Conservation (phyloP, 1,284 basidiomycete genomes). For the Pisolithus thermaeus region DNA sequence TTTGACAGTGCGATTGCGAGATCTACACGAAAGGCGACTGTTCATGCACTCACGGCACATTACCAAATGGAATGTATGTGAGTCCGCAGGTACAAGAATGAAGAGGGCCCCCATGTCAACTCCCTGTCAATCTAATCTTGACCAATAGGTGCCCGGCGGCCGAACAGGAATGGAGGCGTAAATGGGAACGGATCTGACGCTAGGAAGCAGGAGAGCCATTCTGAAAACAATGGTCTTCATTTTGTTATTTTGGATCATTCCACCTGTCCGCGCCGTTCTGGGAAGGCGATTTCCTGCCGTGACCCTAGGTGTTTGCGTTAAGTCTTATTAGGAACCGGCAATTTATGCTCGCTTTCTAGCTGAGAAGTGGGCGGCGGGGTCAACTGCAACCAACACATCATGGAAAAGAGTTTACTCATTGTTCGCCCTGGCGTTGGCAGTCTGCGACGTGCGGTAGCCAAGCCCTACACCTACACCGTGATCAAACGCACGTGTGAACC, state of each 20-base stretch:
- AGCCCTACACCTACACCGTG: slow-evolving; percentile 5
- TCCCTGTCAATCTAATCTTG: slow-evolving; percentile 5
- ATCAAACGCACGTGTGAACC: slow-evolving; percentile 17
- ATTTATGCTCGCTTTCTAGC: too few relatives aligned
- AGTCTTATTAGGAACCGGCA: slow-evolving; percentile 1
- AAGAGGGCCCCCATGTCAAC: not conserved
- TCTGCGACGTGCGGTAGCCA: slow-evolving; percentile 8
- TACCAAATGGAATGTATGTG: too few relatives aligned
- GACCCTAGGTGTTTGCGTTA: not conserved
- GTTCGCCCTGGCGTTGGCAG: slow-evolving; percentile 15
- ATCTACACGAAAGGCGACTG: too few relatives aligned
- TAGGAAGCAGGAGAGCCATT: slow-evolving; percentile 11
- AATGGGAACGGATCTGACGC: not conserved
- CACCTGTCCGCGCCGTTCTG: too few relatives aligned
- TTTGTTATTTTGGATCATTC: too few relatives aligned
- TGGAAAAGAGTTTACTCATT: slow-evolving; percentile 1
- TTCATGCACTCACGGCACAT: too few relatives aligned
- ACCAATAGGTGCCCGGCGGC: slow-evolving; percentile 15
- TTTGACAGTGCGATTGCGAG: too few relatives aligned
- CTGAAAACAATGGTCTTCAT: slow-evolving; percentile 7
- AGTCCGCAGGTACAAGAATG: too few relatives aligned
- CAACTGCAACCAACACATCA: too few relatives aligned
- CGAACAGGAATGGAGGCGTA: slow-evolving; percentile 17
- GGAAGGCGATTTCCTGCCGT: too few relatives aligned
- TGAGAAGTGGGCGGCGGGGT: too few relatives aligned